Evolutionary conservation across 1,284 basidiomycete species (phyloP).

Genomic region (Puccinia polysora): DNA sequence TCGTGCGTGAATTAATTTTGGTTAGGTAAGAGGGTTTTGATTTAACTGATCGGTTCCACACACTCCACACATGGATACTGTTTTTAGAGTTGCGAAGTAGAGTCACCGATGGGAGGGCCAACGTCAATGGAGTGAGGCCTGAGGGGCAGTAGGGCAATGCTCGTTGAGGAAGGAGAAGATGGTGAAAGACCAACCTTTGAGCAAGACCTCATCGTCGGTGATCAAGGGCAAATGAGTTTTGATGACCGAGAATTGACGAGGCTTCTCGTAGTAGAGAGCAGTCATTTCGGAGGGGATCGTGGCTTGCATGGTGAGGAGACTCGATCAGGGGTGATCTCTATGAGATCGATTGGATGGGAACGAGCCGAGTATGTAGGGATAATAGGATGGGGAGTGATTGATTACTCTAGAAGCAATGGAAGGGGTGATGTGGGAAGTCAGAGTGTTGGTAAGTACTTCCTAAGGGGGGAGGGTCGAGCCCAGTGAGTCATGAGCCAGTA

Average conservation of each 20-base stretch:
- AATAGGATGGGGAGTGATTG: too few relatives aligned
- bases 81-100: background rate
- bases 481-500: too few relatives aligned
- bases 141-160: background rate
- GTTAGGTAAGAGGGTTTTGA: background rate
- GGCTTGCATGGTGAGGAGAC: too few relatives aligned
- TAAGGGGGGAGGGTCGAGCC: too few relatives aligned
- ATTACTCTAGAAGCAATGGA: too few relatives aligned
- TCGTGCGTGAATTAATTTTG: too few relatives aligned
- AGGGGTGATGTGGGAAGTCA: too few relatives aligned
- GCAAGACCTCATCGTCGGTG: conserved; percentile 63
- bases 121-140: background rate
- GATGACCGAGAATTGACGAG: conserved; percentile 63
- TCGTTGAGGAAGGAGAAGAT: background rate
- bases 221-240: conserved; percentile 63
- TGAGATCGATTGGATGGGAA: too few relatives aligned
- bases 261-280: conserved; percentile 54
- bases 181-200: conserved; percentile 59
- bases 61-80: conserved; percentile 39
- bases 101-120: too few relatives aligned
- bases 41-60: conserved; percentile 38
- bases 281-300: conserved; percentile 34
- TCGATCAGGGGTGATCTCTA: too few relatives aligned
- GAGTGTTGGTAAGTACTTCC: too few relatives aligned
- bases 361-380: too few relatives aligned